A percentile compares a stretch with the other conserved stretches of the same genome.
phyloP scores from a whole-genome alignment of 345 rosid species.

The Aegle marmelos region DNA sequence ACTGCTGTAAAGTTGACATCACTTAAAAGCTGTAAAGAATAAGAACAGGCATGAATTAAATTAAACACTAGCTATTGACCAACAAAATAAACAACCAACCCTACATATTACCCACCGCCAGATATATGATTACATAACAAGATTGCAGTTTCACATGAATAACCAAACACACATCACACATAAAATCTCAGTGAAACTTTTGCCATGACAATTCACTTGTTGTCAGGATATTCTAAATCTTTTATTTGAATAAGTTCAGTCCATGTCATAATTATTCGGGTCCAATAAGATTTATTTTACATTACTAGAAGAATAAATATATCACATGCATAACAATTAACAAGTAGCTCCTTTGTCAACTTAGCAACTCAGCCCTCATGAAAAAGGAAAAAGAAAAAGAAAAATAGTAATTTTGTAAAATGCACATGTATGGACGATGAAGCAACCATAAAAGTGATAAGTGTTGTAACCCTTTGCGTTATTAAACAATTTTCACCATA shows the following conservation, averaged over 20 bases:
- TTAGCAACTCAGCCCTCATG: not conserved
- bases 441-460: not conserved
- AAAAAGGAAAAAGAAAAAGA: too few species aligned
- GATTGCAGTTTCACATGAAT: not conserved
- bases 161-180: too few species aligned
- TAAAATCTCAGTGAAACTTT: too few species aligned
- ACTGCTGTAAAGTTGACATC: constrained; percentile 11
- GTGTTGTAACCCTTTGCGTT: not conserved
- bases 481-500: not conserved
- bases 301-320: too few species aligned
- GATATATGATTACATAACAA: not conserved
- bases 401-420: not conserved
- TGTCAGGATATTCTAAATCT: too few species aligned
- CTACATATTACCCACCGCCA: not conserved
- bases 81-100: not conserved
- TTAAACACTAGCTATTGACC: not conserved
- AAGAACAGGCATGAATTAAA: not conserved
- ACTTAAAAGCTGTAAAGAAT: not conserved
- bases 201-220: too few species aligned
- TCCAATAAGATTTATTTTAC: too few species aligned
- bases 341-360: not conserved
- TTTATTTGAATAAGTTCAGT: too few species aligned
- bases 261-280: too few species aligned
- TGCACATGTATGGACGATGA: not conserved
- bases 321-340: not conserved